A percentile compares a stretch with the other conserved stretches of the same genome.
Conservation (phyloP, 495 filamentous ascomycete species). For the Talaromyces stipitatus region DNA sequence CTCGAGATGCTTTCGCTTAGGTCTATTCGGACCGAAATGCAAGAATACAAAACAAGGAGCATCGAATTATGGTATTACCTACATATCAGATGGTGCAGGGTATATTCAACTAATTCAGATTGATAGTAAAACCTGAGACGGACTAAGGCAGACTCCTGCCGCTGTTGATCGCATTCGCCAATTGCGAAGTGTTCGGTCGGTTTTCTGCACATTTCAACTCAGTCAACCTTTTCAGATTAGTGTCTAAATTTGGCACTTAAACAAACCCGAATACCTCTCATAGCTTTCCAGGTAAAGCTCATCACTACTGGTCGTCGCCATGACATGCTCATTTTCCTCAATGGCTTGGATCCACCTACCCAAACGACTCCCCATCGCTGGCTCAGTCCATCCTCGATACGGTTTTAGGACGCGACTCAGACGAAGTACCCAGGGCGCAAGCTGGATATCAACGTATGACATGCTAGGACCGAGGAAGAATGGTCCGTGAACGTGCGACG, state of each 20-base stretch:
- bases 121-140: too few relatives aligned
- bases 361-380: constrained; percentile 63
- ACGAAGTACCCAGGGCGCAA: constrained; percentile 82
- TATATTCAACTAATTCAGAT: background rate
- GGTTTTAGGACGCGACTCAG: constrained; percentile 65
- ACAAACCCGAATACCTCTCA: constrained; percentile 55
- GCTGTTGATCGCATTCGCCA: constrained; percentile 52
- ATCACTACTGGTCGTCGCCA: constrained; percentile 68
- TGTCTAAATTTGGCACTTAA: too few relatives aligned
- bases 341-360: constrained; percentile 75
- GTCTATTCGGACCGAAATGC: background rate
- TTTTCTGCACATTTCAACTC: constrained; percentile 36
- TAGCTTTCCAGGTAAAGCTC: constrained; percentile 70
- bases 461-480: constrained; percentile 71
- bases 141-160: constrained; percentile 43
- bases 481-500: constrained; percentile 62
- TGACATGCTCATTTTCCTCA: constrained; percentile 64
- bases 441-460: constrained; percentile 77
- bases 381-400: constrained; percentile 74
- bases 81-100: background rate
- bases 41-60: background rate
- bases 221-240: too few relatives aligned
- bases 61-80: background rate
- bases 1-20: background rate
- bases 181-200: constrained; percentile 50